phyloP scores from a whole-genome alignment of 176 grass and related monocot species.

The Ensete glaucum region DNA sequence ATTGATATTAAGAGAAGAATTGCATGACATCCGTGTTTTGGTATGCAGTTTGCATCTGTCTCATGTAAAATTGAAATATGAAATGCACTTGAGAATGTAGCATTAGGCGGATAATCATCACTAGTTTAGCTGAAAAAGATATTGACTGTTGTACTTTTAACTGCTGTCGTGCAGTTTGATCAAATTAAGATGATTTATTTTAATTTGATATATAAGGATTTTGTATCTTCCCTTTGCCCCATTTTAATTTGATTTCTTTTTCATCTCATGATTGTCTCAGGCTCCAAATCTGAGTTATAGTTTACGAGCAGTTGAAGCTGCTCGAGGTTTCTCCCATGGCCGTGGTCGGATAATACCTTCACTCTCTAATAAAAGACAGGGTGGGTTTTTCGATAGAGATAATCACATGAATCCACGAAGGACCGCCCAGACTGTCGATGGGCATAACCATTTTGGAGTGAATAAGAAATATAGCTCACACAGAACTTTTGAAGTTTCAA shows the following conservation, averaged over 20 bases:
- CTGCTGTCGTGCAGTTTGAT: neutral
- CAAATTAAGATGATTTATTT: neutral
- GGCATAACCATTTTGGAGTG: constrained; percentile 13
- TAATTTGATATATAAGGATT: no score
- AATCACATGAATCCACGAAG: constrained; percentile 10
- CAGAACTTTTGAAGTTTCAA: constrained; percentile 24
- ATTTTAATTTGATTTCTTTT: neutral
- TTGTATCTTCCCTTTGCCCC: no score
- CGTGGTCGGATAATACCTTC: neutral
- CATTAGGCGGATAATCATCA: neutral
- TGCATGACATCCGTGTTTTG: neutral
- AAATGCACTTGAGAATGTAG: neutral
- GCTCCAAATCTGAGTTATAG: neutral
- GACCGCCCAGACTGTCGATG: constrained; percentile 12
- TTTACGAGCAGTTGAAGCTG: neutral
- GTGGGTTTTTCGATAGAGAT: neutral
- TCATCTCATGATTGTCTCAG: neutral
- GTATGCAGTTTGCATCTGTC: neutral
- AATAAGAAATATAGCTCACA: constrained; percentile 24
- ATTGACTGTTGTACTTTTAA: neutral
- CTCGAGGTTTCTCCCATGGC: neutral
- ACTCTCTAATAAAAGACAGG: neutral
- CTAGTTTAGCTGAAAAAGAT: neutral
- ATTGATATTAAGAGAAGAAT: neutral
- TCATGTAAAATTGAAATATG: neutral